phyloP scores from a whole-genome alignment of 139 green algal species.

The Parachlorella kessleri region DNA sequence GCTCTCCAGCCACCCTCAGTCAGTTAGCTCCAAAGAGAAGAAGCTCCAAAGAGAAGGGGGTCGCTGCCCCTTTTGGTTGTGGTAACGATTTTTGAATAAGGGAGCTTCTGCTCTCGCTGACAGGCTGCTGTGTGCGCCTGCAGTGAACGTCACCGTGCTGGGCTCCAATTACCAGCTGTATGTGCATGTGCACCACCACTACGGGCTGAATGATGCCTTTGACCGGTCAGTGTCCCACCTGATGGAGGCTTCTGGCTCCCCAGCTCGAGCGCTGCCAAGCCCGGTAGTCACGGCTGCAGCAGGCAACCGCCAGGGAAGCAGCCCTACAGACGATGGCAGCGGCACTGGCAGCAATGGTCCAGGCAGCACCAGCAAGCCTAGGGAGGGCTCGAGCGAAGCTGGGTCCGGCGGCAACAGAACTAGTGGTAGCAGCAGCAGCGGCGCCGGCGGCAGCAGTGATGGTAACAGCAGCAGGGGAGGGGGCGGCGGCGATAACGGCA shows the following conservation, averaged over 20 bases:
- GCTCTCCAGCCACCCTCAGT: too few species aligned
- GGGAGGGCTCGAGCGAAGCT: too few species aligned
- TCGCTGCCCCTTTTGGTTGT: too few species aligned
- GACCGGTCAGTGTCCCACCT: constrained; percentile 65
- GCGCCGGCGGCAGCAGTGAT: too few species aligned
- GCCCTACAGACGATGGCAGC: neutral
- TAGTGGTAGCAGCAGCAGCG: too few species aligned
- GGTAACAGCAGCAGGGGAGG: too few species aligned
- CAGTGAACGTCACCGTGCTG: constrained; percentile 50
- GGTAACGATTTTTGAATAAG: too few species aligned
- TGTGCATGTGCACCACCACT: constrained; percentile 52
- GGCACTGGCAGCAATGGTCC: neutral
- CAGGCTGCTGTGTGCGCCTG: neutral
- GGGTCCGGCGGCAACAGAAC: too few species aligned
- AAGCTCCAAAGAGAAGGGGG: too few species aligned
- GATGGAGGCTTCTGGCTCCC: constrained; percentile 20
- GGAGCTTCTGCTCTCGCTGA: too few species aligned
- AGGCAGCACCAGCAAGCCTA: neutral
- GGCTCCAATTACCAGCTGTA: constrained; percentile 43
- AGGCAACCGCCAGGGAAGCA: neutral
- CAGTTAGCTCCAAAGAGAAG: too few species aligned
- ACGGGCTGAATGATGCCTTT: constrained; percentile 83
- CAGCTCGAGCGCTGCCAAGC: neutral
- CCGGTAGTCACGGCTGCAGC: neutral
- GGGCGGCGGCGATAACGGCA: too few species aligned